A percentile compares a stretch with the other conserved stretches of the same genome.
Conservation (phyloP, 2,329 filamentous ascomycete genomes). For the Zymoseptoria crescenta region DNA sequence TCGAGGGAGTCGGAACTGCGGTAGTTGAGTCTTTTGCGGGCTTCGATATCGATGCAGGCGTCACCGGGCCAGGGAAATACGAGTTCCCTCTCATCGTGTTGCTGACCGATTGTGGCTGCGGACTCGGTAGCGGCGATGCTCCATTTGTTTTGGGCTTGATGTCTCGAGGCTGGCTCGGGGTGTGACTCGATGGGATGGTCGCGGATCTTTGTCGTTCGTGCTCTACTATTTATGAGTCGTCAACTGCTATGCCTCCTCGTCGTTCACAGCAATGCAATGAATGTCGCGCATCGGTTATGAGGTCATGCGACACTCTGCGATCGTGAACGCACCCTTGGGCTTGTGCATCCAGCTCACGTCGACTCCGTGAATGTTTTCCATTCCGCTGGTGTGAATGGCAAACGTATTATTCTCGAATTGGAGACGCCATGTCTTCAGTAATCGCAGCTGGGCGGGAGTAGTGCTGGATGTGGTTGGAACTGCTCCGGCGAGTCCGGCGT, state of each 20-base stretch:
- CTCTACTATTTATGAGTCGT: background rate
- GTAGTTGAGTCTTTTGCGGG: slow-evolving; percentile 18
- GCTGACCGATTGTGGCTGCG: background rate
- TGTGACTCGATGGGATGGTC: slow-evolving; percentile 2
- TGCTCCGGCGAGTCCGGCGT: background rate
- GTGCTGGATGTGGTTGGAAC: background rate
- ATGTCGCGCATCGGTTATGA: background rate
- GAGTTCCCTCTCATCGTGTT: slow-evolving; percentile 7
- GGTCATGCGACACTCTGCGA: background rate
- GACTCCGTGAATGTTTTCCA: slow-evolving; percentile 19
- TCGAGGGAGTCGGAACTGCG: slow-evolving; percentile 15
- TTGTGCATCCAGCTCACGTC: slow-evolving; percentile 18
- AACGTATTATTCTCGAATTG: slow-evolving; percentile 7
- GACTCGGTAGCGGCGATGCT: slow-evolving; percentile 2
- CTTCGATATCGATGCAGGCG: slow-evolving; percentile 15
- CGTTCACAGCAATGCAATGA: background rate
- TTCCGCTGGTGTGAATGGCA: slow-evolving; percentile 8
- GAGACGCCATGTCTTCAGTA: slow-evolving; percentile 10
- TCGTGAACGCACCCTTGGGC: slow-evolving; percentile 10
- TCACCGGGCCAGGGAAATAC: slow-evolving; percentile 17
- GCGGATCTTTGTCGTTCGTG: slow-evolving; percentile 3
- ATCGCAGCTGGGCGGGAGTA: background rate
- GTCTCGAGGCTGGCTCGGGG: slow-evolving; percentile 1
- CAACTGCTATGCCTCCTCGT: background rate
- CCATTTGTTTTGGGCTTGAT: slow-evolving; percentile 1